Evolutionary conservation across 129 eudicot genomes (phyloP).

Genomic region (Helianthus tuberosus): DNA sequence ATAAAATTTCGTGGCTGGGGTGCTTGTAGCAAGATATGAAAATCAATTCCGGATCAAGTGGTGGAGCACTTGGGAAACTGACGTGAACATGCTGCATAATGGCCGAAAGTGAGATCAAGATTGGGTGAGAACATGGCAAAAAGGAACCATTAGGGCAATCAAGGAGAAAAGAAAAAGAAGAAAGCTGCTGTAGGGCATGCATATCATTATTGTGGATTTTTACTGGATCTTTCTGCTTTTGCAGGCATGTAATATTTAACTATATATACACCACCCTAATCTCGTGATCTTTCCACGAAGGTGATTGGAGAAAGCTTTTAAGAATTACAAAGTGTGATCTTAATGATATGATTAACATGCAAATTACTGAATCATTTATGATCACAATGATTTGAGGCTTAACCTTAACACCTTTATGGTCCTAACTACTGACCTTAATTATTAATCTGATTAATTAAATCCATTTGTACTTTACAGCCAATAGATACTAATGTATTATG

Average conservation of each 20-base stretch:
- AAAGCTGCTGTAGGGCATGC: neutral
- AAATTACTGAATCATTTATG: conserved; percentile 13
- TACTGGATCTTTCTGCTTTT: conserved; percentile 14
- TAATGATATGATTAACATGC: conserved; percentile 11
- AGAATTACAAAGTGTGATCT: conserved; percentile 14
- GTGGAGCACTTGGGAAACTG: conserved; percentile 26
- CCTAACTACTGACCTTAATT: conserved; percentile 19
- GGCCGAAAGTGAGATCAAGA: conserved; percentile 29
- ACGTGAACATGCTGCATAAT: conserved; percentile 10
- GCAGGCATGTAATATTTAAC: neutral
- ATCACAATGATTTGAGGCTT: conserved; percentile 18
- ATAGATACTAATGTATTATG: neutral
- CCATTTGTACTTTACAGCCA: conserved; percentile 12
- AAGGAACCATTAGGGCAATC: conserved; percentile 19
- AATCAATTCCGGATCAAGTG: conserved; percentile 30
- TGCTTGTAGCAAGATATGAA: conserved; percentile 7
- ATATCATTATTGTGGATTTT: conserved; percentile 5
- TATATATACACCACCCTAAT: neutral
- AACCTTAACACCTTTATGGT: conserved; percentile 20
- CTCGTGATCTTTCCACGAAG: neutral
- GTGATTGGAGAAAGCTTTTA: conserved; percentile 4
- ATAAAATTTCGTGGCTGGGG: conserved; percentile 15
- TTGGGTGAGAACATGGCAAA: conserved; percentile 29
- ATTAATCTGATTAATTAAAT: neutral
- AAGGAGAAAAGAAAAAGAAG: neutral